Evolutionary conservation across 2,329 filamentous ascomycete species (phyloP).

Genomic region (Sporothrix phasma): DNA sequence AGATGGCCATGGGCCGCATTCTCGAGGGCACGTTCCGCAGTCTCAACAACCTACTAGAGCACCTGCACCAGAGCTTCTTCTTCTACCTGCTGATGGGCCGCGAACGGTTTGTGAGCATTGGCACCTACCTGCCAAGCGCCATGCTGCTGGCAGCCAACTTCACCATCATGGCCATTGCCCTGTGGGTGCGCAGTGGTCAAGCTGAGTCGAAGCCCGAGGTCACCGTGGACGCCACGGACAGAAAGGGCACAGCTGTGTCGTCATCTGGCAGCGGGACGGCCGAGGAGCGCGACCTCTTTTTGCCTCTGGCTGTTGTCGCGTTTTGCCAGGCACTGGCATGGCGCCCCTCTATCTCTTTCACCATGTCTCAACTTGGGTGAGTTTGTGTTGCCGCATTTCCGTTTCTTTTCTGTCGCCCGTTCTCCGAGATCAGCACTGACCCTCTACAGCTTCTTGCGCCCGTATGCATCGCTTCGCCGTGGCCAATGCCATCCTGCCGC

Average conservation of each 20-base stretch:
- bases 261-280: conserved; percentile 15
- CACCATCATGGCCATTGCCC: conserved; percentile 83
- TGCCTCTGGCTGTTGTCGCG: conserved; percentile 65
- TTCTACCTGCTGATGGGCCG: conserved; percentile 92
- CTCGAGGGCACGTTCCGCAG: conserved; percentile 87
- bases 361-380: conserved; percentile 55
- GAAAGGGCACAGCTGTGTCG: conserved; percentile 17
- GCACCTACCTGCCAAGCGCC: conserved; percentile 92
- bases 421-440: not conserved
- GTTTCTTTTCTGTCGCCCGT: not conserved
- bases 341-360: conserved; percentile 84
- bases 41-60: conserved; percentile 91
- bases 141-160: conserved; percentile 95
- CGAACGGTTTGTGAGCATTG: conserved; percentile 93
- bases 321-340: conserved; percentile 66
- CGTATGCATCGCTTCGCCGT: conserved; percentile 49
- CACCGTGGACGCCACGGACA: conserved; percentile 19
- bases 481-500: conserved; percentile 47
- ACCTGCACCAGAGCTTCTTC: conserved; percentile 98
- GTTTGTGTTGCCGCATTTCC: conserved; percentile 23
- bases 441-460: conserved; percentile 45
- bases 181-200: conserved; percentile 86
- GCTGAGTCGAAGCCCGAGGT: conserved; percentile 25
- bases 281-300: conserved; percentile 56
- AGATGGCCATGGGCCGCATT: conserved; percentile 86